Conservation (phyloP, 2,329 filamentous ascomycete genomes). For the Coniochaeta sp. region DNA sequence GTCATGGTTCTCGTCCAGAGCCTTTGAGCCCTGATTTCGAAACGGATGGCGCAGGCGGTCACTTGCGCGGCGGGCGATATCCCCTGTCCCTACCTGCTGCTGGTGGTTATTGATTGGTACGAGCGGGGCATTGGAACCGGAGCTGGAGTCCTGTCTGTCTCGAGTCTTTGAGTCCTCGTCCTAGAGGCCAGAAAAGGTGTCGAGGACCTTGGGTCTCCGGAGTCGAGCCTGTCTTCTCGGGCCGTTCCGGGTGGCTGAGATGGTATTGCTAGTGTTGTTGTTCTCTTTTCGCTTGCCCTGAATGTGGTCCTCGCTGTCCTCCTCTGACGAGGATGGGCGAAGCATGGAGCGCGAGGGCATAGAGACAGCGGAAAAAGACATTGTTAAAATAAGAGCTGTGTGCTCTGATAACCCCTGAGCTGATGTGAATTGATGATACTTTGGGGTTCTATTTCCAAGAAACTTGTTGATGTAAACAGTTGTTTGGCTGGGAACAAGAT, state of each 20-base stretch:
- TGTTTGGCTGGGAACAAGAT: background rate
- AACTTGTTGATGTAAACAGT: background rate
- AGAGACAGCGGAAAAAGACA: background rate
- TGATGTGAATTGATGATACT: background rate
- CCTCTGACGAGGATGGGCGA: background rate
- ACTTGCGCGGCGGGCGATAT: background rate
- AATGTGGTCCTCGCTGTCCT: background rate
- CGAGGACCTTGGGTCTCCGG: constrained; percentile 10
- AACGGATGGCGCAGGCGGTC: background rate
- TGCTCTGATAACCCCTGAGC: background rate
- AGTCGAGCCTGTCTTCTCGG: background rate
- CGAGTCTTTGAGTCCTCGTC: constrained; percentile 12
- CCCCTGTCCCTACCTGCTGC: background rate
- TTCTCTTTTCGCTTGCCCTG: background rate
- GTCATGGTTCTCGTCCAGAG: background rate
- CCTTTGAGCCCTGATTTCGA: background rate
- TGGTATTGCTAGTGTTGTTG: background rate
- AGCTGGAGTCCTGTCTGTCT: background rate
- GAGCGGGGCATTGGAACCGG: constrained; percentile 3
- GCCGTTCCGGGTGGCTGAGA: background rate
- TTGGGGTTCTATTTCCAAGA: background rate
- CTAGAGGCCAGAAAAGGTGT: constrained; percentile 14
- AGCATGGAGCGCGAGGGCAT: background rate
- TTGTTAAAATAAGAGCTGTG: background rate
- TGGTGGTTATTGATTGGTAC: background rate